Percentiles rank a stretch among this genome's conserved stretches.
phyloP scores from a whole-genome alignment of 73 alveolate species.

The Tetrahymena elliotti region DNA sequence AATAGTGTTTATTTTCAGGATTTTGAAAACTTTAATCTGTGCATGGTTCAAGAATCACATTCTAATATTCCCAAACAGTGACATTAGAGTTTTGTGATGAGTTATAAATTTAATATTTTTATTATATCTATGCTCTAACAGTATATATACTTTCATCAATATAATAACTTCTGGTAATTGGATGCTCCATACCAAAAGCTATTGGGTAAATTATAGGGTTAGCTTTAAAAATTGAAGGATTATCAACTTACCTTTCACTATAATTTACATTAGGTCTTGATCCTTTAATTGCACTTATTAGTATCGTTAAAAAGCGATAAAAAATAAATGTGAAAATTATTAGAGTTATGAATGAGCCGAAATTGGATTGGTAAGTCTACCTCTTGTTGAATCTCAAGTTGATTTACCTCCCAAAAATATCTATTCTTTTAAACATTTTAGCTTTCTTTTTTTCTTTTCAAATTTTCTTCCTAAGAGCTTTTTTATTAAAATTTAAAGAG shows the following conservation, averaged over 20 bases:
- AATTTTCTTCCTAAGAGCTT: neutral
- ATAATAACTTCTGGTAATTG: neutral
- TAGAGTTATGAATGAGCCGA: neutral
- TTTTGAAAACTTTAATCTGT: neutral
- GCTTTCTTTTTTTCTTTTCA: neutral
- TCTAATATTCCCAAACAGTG: neutral
- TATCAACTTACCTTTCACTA: neutral
- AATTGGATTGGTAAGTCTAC: neutral
- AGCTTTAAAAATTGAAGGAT: neutral
- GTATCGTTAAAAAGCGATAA: neutral
- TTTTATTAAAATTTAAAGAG: too few relatives aligned
- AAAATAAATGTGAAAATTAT: neutral
- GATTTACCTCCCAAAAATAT: neutral
- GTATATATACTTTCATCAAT: neutral
- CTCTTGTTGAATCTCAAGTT: neutral
- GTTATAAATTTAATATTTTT: neutral
- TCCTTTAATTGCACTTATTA: neutral
- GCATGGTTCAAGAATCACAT: neutral
- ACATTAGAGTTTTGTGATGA: neutral
- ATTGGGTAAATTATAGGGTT: neutral
- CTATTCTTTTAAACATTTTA: neutral
- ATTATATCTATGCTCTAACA: neutral
- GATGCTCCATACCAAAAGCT: neutral
- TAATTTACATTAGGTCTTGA: neutral
- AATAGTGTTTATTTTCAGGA: neutral